Conservation (phyloP, 2,329 filamentous ascomycete species). For the Phyllosticta citribraziliensis region DNA sequence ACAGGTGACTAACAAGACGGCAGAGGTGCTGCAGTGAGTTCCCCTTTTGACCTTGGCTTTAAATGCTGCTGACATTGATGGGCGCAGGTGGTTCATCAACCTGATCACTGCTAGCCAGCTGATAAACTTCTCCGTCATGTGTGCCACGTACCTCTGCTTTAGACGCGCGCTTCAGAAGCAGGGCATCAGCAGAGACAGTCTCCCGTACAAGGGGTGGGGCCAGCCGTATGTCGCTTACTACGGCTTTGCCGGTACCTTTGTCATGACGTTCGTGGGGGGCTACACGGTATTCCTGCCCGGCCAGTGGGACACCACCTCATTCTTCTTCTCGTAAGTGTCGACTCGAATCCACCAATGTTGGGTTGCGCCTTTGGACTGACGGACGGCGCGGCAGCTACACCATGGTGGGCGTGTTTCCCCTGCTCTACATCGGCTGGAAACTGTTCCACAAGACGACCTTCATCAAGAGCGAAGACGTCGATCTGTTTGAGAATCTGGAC, state of each 20-base stretch:
- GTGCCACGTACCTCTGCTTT: constrained; percentile 28
- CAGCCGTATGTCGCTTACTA: constrained; percentile 27
- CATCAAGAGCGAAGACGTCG: constrained; percentile 48
- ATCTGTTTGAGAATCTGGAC: constrained; percentile 52
- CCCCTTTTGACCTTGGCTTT: constrained; percentile 13
- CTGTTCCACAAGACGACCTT: constrained; percentile 53
- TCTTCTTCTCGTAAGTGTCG: constrained; percentile 55
- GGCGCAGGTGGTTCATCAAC: constrained; percentile 28
- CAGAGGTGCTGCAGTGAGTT: constrained; percentile 44
- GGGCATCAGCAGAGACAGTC: constrained; percentile 27
- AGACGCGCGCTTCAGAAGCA: constrained; percentile 26
- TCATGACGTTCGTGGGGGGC: constrained; percentile 67
- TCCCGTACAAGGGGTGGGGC: constrained; percentile 28
- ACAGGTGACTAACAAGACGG: constrained; percentile 53
- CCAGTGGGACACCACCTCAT: constrained; percentile 58
- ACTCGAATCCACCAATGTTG: neutral
- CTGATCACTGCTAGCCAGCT: constrained; percentile 31
- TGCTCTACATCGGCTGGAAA: constrained; percentile 65
- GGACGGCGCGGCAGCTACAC: constrained; percentile 43
- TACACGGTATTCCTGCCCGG: constrained; percentile 65
- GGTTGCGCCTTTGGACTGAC: neutral
- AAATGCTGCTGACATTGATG: neutral
- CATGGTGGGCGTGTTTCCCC: constrained; percentile 61
- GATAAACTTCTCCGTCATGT: constrained; percentile 30
- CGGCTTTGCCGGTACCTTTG: constrained; percentile 53